phyloP scores from a whole-genome alignment of 805 yeast species.

The Zygosaccharomyces siamensis region DNA sequence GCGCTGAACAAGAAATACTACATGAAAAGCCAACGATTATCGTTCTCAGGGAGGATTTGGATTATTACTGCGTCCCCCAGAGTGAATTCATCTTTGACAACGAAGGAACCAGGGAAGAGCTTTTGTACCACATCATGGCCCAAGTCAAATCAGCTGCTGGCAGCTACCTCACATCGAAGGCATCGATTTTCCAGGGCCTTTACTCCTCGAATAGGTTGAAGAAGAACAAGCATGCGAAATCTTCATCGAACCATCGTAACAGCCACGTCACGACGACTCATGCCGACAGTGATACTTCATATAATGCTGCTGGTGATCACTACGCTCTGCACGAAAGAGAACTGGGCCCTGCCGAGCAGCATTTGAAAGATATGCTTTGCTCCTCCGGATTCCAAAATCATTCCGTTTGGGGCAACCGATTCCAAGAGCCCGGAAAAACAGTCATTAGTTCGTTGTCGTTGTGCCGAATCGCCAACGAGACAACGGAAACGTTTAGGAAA shows the following conservation, averaged over 20 bases:
- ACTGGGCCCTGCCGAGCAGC: constrained; percentile 89
- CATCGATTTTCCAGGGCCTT: constrained; percentile 72
- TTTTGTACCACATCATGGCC: constrained; percentile 48
- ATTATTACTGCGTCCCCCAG: constrained; percentile 79
- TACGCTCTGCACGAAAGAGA: constrained; percentile 29
- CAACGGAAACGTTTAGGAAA: constrained; percentile 33
- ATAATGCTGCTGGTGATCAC: constrained; percentile 35
- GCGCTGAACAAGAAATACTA: constrained; percentile 60
- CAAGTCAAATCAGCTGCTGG: constrained; percentile 72
- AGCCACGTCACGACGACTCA: neutral
- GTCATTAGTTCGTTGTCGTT: constrained; percentile 68
- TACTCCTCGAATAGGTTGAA: constrained; percentile 35
- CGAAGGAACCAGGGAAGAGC: constrained; percentile 39
- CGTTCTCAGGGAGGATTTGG: constrained; percentile 89
- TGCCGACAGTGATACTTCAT: neutral
- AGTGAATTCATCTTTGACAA: constrained; percentile 41
- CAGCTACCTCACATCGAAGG: constrained; percentile 50
- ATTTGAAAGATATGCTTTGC: constrained; percentile 89
- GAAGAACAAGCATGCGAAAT: neutral
- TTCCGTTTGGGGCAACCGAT: constrained; percentile 83
- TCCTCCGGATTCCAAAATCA: constrained; percentile 69
- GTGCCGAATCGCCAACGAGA: constrained; percentile 39
- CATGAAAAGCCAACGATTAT: constrained; percentile 84
- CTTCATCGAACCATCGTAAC: constrained; percentile 10
- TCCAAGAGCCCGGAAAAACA: constrained; percentile 81